Evolutionary conservation across 805 yeast species (phyloP).

Genomic region (Cyberlindnera mrakii): DNA sequence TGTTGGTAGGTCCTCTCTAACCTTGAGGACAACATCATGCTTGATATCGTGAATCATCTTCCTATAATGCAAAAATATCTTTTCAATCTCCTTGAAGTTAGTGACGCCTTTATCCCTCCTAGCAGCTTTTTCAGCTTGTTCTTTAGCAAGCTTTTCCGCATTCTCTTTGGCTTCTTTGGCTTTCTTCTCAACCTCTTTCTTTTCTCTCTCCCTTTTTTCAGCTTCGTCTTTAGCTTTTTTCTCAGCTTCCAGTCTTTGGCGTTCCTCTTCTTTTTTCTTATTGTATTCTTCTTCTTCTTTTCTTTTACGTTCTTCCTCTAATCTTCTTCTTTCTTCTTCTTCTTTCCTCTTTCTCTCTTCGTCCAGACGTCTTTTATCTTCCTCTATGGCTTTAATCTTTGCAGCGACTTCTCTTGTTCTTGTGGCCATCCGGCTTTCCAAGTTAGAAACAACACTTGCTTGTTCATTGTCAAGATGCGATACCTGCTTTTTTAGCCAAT

Average conservation of each 20-base stretch:
- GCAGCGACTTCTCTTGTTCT: constrained; percentile 9
- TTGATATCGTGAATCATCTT: constrained; percentile 55
- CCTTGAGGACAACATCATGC: constrained; percentile 46
- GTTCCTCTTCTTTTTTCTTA: constrained; percentile 11
- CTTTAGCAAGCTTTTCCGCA: constrained; percentile 11
- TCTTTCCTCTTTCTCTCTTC: constrained; percentile 13
- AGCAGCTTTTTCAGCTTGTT: constrained; percentile 14
- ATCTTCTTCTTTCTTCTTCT: constrained; percentile 10
- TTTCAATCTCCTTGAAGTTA: constrained; percentile 33
- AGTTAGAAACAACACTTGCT: constrained; percentile 5
- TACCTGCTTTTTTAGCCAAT: not conserved
- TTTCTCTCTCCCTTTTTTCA: constrained; percentile 19
- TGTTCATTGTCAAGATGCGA: not conserved
- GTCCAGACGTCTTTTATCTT: constrained; percentile 13
- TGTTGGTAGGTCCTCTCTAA: constrained; percentile 44
- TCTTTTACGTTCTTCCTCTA: constrained; percentile 15
- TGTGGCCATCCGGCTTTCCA: constrained; percentile 10
- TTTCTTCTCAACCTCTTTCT: constrained; percentile 14
- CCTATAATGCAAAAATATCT: constrained; percentile 41
- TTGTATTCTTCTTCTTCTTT: constrained; percentile 18
- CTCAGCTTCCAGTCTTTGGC: constrained; percentile 7
- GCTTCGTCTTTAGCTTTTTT: constrained; percentile 21
- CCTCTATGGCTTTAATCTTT: constrained; percentile 12
- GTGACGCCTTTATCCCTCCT: constrained; percentile 28
- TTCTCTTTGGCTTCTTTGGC: constrained; percentile 22